Evolutionary conservation across 1,284 basidiomycete species (phyloP), one percentile per base, ranked within the genome.

Genomic region (Moniliophthora roreri): DNA sequence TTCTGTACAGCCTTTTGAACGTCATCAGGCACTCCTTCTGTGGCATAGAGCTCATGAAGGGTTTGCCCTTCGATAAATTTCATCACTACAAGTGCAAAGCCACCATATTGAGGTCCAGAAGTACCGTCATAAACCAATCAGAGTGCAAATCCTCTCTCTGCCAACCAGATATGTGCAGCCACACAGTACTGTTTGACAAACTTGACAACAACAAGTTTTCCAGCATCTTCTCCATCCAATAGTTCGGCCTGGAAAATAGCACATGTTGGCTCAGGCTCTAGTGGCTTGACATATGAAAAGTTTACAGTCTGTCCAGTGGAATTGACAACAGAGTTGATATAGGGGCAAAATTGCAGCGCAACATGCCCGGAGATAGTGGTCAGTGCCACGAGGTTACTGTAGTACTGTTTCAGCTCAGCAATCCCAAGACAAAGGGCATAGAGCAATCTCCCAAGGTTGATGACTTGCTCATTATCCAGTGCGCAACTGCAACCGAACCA

Each of bases 31-130:
- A 50, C 13, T 13, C 10, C 16, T 15, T 37, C 28, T 9, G 13
- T 11, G 2, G 4, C 49, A 24, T 44, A 50, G 2, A 21, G 37
- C 2, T 50, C 37, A 13, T 32, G 15, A n/a, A 36, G 5, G 3
- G 49, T 50, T 26, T 42, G 2, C 10, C 37, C 49, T 16, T 45
- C 38, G 18, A 50, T 38, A 34, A 23, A 28, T 2, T 39, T 38
- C 49, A 50, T 50, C 11, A 50, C 49, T n/a, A 50, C 38, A 2
- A 50, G 16, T 34, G 20, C 28, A 18, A 45, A 34, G 15, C 11
- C 28, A 34, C 13, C n/a, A 34, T 32, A 48, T 32, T 9, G n/a
- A 16, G 32, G 13, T 5, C 47, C 26, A 16, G 20, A 2, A 4
- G 21, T 3, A 23, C 44, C 44, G 23, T 26, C 15, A 24, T 46